Evolutionary conservation across 768 basidiomycete genomes (phyloP).

Genomic region (Pulveroboletus sp.): DNA sequence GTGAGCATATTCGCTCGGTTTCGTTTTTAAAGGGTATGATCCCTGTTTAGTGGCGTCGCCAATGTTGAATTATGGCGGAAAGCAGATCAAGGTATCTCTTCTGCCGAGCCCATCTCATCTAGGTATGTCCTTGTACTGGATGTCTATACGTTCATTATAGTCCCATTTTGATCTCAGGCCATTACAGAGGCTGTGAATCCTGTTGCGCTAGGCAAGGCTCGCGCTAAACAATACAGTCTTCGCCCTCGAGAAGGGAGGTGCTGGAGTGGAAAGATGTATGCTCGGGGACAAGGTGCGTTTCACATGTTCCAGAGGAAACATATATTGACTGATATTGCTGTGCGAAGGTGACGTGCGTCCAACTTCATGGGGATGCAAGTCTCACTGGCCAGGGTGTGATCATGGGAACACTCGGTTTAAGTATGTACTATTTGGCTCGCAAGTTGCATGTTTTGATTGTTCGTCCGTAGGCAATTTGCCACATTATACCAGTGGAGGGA

Average conservation of each 20-base stretch:
- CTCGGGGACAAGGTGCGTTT: constrained; percentile 31
- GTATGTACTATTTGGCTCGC: constrained; percentile 37
- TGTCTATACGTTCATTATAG: not conserved
- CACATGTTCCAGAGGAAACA: not conserved
- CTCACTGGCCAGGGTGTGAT: constrained; percentile 90
- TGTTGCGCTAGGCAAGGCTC: constrained; percentile 84
- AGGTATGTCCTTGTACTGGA: constrained; percentile 33
- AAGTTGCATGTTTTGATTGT: not conserved
- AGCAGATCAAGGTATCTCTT: constrained; percentile 65
- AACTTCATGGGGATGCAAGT: constrained; percentile 89
- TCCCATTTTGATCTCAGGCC: not conserved
- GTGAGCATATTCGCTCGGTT: constrained; percentile 34
- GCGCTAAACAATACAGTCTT: constrained; percentile 85
- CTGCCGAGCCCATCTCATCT: constrained; percentile 81
- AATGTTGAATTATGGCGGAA: constrained; percentile 50
- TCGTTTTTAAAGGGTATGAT: not conserved
- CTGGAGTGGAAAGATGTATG: constrained; percentile 23
- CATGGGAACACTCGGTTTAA: constrained; percentile 84
- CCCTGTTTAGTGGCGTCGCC: constrained; percentile 59
- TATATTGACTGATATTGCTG: constrained; percentile 9
- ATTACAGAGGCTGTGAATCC: constrained; percentile 79
- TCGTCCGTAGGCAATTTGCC: constrained; percentile 68
- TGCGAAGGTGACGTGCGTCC: constrained; percentile 82
- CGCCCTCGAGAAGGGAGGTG: constrained; percentile 43
- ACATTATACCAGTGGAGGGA: constrained; percentile 89